Evolutionary conservation across 306 rosid genomes (phyloP).

Genomic region (Cicer arietinum): DNA sequence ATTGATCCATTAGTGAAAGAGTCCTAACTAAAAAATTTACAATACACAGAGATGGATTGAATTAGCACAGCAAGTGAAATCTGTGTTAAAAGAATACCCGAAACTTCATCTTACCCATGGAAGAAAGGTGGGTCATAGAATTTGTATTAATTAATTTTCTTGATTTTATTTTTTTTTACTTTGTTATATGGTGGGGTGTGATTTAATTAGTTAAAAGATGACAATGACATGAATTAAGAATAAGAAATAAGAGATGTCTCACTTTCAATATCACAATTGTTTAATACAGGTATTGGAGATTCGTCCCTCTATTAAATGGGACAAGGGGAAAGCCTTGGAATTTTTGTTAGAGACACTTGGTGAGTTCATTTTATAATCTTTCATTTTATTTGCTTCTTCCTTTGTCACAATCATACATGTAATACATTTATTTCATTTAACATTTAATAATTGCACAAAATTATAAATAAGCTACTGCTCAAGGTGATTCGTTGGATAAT

Average conservation of each 20-base stretch:
- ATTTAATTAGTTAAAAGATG: conserved; percentile 33
- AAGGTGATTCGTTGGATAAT: conserved; percentile 37
- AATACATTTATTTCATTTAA: conserved; percentile 5
- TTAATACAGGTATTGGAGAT: conserved; percentile 82
- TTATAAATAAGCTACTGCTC: conserved; percentile 3
- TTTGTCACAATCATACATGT: conserved; percentile 33
- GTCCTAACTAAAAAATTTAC: conserved; percentile 20
- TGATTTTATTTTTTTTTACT: conserved; percentile 12
- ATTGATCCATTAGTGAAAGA: background rate
- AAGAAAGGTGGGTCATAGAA: conserved; percentile 72
- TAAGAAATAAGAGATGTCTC: conserved; percentile 42
- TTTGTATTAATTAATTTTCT: conserved; percentile 26
- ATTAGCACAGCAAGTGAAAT: conserved; percentile 75
- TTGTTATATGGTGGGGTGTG: conserved; percentile 29
- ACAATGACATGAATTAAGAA: conserved; percentile 29
- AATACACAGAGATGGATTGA: conserved; percentile 78
- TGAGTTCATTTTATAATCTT: conserved; percentile 48
- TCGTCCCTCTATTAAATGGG: conserved; percentile 97
- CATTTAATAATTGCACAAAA: conserved; percentile 18
- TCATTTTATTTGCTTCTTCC: background rate
- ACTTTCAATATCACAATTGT: conserved; percentile 49
- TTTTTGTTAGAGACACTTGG: conserved; percentile 93
- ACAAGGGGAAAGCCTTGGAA: conserved; percentile 94
- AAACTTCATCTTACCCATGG: conserved; percentile 85
- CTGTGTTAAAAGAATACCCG: conserved; percentile 83